Evolutionary conservation across 495 filamentous ascomycete genomes (phyloP).

Genomic region (Trichoderma reesei): DNA sequence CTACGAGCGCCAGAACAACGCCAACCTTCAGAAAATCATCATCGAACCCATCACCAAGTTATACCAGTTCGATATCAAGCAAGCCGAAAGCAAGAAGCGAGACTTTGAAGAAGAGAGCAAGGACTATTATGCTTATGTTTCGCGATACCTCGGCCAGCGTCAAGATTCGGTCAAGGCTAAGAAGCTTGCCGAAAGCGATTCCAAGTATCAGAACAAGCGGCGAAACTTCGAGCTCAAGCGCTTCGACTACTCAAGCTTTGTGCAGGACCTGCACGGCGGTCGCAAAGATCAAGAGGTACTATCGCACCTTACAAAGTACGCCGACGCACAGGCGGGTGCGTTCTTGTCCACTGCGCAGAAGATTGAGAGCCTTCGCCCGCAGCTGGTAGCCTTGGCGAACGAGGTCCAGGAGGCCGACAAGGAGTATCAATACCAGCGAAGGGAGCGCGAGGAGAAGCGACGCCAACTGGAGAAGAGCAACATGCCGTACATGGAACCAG

Average conservation of each 20-base stretch:
- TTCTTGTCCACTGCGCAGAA: conserved; percentile 77
- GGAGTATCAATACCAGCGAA: conserved; percentile 86
- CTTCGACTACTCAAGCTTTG: conserved; percentile 98
- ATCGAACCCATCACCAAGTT: conserved; percentile 88
- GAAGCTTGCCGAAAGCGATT: conserved; percentile 86
- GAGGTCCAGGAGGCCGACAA: conserved; percentile 91
- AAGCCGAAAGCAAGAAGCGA: conserved; percentile 91
- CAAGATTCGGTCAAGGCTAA: conserved; percentile 96
- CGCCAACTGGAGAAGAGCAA: conserved; percentile 81
- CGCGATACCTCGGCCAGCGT: conserved; percentile 86
- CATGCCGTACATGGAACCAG: conserved; percentile 71
- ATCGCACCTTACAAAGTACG: conserved; percentile 90
- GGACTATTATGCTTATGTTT: conserved; percentile 92
- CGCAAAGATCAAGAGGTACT: conserved; percentile 96
- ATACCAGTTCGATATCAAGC: conserved; percentile 94
- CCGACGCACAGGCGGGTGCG: conserved; percentile 76
- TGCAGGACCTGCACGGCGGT: conserved; percentile 96
- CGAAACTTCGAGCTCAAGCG: conserved; percentile 92
- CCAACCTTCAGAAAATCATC: conserved; percentile 80
- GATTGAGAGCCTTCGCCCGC: conserved; percentile 78
- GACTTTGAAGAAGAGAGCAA: conserved; percentile 98
- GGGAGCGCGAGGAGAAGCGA: conserved; percentile 88
- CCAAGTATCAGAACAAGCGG: conserved; percentile 90
- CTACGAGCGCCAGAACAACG: conserved; percentile 77
- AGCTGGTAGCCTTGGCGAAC: conserved; percentile 80